Percentiles rank a stretch among this genome's conserved stretches.
Evolutionary conservation across 1,139 yeast species (phyloP).

Genomic region (Candida sanyaensis): DNA sequence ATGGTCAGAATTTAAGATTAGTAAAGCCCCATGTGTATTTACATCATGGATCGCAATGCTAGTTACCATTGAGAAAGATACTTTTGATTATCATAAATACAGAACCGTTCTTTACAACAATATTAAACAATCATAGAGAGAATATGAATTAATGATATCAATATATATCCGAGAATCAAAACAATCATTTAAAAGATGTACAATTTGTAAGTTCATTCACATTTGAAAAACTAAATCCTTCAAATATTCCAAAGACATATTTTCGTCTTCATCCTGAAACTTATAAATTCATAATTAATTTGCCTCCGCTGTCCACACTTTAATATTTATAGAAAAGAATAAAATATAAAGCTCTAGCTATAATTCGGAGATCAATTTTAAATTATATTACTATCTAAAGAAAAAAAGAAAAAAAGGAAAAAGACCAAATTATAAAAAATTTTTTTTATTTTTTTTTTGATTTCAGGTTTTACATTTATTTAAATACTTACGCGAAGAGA

Average conservation of each 20-base stretch:
- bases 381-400: constrained; percentile 24
- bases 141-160: no score
- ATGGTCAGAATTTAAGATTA: no score
- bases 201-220: background rate
- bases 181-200: background rate
- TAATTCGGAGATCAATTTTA: constrained; percentile 44
- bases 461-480: no score
- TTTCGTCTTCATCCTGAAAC: background rate
- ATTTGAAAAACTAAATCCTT: background rate
- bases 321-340: constrained; percentile 33
- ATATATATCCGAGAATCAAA: background rate
- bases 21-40: no score
- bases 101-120: no score
- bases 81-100: no score
- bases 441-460: constrained; percentile 1
- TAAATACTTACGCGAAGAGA: no score
- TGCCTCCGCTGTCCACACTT: constrained; percentile 79
- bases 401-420: constrained; percentile 14
- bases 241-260: constrained; percentile 1
- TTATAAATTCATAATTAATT: constrained; percentile 18
- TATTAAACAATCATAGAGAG: no score
- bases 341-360: constrained; percentile 59
- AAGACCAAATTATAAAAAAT: constrained; percentile 4
- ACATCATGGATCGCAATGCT: no score
- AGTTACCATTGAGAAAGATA: no score